These are phyloP conservation scores for Eutrema yunnanense DNA, from an alignment of 345 rosid genomes.

Conservation along the genomic window DNA sequence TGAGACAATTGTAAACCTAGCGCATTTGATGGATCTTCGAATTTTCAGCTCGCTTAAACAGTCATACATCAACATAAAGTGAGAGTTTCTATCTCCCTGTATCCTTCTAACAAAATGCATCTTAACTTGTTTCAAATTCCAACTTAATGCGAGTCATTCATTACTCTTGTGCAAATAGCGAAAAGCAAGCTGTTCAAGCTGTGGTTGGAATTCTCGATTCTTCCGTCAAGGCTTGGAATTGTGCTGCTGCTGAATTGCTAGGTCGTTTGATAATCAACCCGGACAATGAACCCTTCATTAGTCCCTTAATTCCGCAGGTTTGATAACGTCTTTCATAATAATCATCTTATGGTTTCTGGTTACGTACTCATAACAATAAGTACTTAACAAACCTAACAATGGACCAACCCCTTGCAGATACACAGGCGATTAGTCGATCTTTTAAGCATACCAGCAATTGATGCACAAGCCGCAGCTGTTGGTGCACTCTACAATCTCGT, in stretches of 20 bases:
- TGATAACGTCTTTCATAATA: not conserved
- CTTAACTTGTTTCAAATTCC: constrained; percentile 10
- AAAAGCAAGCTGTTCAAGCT: constrained; percentile 87
- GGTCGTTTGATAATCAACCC: constrained; percentile 97
- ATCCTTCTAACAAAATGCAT: not conserved
- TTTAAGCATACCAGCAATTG: constrained; percentile 63
- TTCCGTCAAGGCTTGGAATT: constrained; percentile 81
- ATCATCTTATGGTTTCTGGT: not conserved
- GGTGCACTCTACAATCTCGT: constrained; percentile 96
- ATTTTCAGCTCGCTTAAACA: constrained; percentile 84
- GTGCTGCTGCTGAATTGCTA: constrained; percentile 89
- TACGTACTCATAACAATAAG: not conserved
- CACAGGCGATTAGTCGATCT: constrained; percentile 87
- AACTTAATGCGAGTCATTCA: constrained; percentile 7
- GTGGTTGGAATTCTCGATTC: constrained; percentile 81
- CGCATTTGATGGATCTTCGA: constrained; percentile 89
- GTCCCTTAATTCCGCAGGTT: constrained; percentile 84
- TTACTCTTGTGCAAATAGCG: constrained; percentile 45
- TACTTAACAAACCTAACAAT: not conserved
- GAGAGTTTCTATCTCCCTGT: constrained; percentile 27
- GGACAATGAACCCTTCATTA: constrained; percentile 92
- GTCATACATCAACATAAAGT: constrained; percentile 78
- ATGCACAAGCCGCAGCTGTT: constrained; percentile 96
- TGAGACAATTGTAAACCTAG: constrained; percentile 88
- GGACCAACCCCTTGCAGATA: constrained; percentile 47